phyloP scores from a whole-genome alignment of 257 asterid genomes.

The Solanum tarapatanum region DNA sequence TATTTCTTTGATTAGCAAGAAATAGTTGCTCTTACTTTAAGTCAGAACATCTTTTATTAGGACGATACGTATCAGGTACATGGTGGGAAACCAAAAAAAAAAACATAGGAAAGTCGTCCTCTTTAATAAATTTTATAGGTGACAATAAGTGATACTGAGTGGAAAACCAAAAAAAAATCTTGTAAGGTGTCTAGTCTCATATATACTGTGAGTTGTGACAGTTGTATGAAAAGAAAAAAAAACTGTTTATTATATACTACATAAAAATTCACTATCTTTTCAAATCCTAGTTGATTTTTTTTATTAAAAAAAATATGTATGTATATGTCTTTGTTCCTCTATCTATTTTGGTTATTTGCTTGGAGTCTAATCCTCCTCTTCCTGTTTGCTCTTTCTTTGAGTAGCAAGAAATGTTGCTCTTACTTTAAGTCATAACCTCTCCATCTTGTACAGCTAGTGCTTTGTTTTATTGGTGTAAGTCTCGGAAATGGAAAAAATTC shows the following conservation, averaged over 20 bases:
- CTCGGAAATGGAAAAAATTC: background rate
- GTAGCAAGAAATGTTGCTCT: background rate
- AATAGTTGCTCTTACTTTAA: background rate
- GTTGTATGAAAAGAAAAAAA: background rate
- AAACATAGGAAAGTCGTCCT: background rate
- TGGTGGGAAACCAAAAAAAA: background rate
- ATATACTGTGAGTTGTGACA: background rate
- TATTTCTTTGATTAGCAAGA: background rate
- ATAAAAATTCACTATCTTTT: background rate
- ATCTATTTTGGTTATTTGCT: background rate
- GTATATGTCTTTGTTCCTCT: background rate
- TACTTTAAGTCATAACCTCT: background rate
- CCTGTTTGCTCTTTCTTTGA: background rate
- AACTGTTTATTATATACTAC: background rate
- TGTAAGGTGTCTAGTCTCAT: background rate
- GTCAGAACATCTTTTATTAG: background rate
- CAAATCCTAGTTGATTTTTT: background rate
- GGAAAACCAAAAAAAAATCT: background rate
- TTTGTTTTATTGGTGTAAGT: background rate
- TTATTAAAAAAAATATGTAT: too few species aligned
- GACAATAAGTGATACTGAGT: background rate
- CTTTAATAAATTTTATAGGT: background rate
- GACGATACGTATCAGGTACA: background rate
- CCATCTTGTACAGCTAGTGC: background rate
- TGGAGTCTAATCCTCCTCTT: constrained; percentile 5